A percentile compares a stretch with the other conserved stretches of the same genome.
Evolutionary conservation across 2,329 filamentous ascomycete species (phyloP).

Genomic region (Fusarium sp.): DNA sequence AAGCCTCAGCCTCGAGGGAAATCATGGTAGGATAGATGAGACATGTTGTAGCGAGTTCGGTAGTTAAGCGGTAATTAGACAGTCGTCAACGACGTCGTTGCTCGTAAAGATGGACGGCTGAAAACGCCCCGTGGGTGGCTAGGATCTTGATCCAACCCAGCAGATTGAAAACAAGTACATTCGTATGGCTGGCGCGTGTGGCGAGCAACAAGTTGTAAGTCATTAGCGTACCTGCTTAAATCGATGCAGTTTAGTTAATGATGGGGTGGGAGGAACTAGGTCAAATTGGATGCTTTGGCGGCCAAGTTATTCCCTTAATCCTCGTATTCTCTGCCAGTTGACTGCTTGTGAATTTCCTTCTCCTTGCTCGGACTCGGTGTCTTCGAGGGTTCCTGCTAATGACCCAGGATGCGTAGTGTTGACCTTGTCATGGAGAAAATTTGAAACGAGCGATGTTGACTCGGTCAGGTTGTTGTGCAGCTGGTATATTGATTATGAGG

Average conservation of each 20-base stretch:
- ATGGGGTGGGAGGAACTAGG: conserved; percentile 21
- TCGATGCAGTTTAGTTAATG: conserved; percentile 29
- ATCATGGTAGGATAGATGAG: conserved; percentile 26
- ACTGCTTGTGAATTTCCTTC: conserved; percentile 31
- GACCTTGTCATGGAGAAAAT: not conserved
- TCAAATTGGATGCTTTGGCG: conserved; percentile 20
- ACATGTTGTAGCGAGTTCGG: conserved; percentile 35
- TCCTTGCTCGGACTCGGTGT: conserved; percentile 34
- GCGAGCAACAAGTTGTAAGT: conserved; percentile 27
- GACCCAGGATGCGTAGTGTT: conserved; percentile 5
- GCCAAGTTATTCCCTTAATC: conserved; percentile 27
- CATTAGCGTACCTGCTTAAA: conserved; percentile 25
- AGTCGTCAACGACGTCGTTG: conserved; percentile 41
- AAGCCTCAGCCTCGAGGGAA: conserved; percentile 27
- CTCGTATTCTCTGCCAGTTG: conserved; percentile 40
- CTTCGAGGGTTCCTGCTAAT: conserved; percentile 14
- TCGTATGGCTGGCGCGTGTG: conserved; percentile 25
- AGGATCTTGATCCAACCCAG: conserved; percentile 24
- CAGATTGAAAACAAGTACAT: conserved; percentile 10
- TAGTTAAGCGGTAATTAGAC: conserved; percentile 40
- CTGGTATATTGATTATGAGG: conserved; percentile 3
- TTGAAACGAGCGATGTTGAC: not conserved
- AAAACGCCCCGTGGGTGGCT: conserved; percentile 24
- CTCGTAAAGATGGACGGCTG: conserved; percentile 30
- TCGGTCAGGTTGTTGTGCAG: conserved; percentile 4